Conservation (phyloP, 371 early-diverging fungal species). For the Lichtheimia ornata region DNA sequence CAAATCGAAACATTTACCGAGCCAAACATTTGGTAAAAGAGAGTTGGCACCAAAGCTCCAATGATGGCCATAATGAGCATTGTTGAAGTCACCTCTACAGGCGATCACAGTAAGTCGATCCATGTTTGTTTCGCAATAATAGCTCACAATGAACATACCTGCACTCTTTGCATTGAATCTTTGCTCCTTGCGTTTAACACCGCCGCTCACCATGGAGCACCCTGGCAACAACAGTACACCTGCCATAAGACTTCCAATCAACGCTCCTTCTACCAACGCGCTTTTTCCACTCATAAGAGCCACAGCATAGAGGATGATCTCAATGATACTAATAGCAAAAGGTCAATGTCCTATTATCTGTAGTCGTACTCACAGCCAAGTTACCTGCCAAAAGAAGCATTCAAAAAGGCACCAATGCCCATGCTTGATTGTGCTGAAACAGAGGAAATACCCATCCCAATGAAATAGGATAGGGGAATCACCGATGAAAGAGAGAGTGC, state of each 20-base stretch:
- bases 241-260: constrained; percentile 90
- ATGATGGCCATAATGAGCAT: constrained; percentile 94
- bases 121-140: background rate
- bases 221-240: constrained; percentile 93
- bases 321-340: constrained; percentile 73
- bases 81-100: constrained; percentile 85
- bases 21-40: constrained; percentile 93
- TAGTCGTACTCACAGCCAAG: background rate
- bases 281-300: constrained; percentile 90
- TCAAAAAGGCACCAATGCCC: constrained; percentile 92
- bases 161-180: constrained; percentile 94
- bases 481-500: constrained; percentile 79
- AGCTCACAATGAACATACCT: constrained; percentile 34
- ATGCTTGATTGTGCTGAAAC: constrained; percentile 93
- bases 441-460: constrained; percentile 95
- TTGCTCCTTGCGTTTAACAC: constrained; percentile 88
- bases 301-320: constrained; percentile 89
- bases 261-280: constrained; percentile 86
- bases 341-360: too few species aligned
- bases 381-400: constrained; percentile 89
- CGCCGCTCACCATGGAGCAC: constrained; percentile 91
- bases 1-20: constrained; percentile 39
- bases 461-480: constrained; percentile 93
- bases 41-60: constrained; percentile 91
- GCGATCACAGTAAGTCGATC: background rate